Conservation (phyloP, 2,329 filamentous ascomycete species). For the Aspergillus awamori region DNA sequence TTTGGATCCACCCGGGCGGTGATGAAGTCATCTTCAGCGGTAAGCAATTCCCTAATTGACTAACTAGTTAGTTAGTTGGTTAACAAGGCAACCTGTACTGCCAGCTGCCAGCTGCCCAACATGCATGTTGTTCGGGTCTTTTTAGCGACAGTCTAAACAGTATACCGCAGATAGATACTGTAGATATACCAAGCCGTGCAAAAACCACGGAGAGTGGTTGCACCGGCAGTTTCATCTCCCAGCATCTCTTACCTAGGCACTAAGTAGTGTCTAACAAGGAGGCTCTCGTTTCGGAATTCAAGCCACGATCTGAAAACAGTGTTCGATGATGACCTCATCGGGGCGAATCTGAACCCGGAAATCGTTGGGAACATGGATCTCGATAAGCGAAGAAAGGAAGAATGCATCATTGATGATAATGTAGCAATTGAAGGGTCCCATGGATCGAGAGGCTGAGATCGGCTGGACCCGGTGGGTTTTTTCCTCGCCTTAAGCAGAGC, state of each 20-base stretch:
- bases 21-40: slow-evolving; percentile 21
- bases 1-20: slow-evolving; percentile 8
- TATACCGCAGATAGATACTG: no score
- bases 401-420: neutral
- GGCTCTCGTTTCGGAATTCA: neutral
- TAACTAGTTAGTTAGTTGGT: no score
- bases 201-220: no score
- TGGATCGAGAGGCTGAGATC: slow-evolving; percentile 3
- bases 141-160: no score
- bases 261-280: no score
- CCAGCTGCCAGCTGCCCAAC: neutral
- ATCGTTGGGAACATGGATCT: neutral
- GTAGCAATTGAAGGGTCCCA: neutral
- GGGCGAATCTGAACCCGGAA: neutral
- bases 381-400: neutral
- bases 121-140: neutral
- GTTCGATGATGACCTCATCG: slow-evolving; percentile 12
- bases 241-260: no score
- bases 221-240: no score
- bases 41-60: no score
- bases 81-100: no score
- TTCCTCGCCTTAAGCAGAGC: no score
- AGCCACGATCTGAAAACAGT: neutral
- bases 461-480: neutral
- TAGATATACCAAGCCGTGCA: no score